Conservation (phyloP, 2,329 filamentous ascomycete genomes). For the Pseudogymnoascus sp. region DNA sequence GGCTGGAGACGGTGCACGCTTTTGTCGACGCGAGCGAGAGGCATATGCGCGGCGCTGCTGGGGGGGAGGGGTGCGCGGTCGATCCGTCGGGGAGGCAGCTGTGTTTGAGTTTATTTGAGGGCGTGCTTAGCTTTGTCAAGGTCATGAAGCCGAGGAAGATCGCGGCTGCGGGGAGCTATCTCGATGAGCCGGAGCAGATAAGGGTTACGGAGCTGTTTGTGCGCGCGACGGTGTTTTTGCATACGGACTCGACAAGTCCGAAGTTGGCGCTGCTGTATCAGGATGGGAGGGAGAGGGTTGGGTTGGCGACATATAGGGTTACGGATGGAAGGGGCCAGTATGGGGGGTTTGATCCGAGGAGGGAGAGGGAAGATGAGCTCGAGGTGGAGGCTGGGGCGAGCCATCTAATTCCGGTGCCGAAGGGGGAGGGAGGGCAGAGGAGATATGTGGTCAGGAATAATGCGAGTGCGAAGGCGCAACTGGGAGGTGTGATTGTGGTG, state of each 20-base stretch:
- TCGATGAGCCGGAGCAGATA: slow-evolving; percentile 55
- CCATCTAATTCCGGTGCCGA: slow-evolving; percentile 56
- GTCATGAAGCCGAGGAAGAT: slow-evolving; percentile 48
- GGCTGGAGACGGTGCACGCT: slow-evolving; percentile 43
- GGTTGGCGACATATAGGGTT: slow-evolving; percentile 52
- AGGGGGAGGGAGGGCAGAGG: slow-evolving; percentile 49
- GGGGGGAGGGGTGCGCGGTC: slow-evolving; percentile 73
- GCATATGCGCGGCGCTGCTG: slow-evolving; percentile 69
- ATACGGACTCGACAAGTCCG: slow-evolving; percentile 48
- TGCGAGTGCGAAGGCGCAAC: slow-evolving; percentile 42
- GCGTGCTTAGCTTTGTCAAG: slow-evolving; percentile 57
- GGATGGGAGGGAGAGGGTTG: slow-evolving; percentile 51
- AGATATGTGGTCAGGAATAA: slow-evolving; percentile 53
- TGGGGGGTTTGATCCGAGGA: slow-evolving; percentile 47
- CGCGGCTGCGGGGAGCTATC: slow-evolving; percentile 41
- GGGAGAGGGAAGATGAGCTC: slow-evolving; percentile 48
- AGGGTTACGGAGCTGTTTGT: slow-evolving; percentile 62
- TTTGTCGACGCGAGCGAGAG: slow-evolving; percentile 50
- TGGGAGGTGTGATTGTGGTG: slow-evolving; percentile 66
- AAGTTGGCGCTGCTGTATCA: slow-evolving; percentile 60
- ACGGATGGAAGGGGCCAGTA: slow-evolving; percentile 50
- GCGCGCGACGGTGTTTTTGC: slow-evolving; percentile 58
- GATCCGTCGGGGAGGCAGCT: slow-evolving; percentile 69
- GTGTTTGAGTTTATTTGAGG: slow-evolving; percentile 62
- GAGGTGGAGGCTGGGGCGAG: slow-evolving; percentile 50